Percentiles rank a stretch among this genome's conserved stretches.
Conservation (phyloP, 768 basidiomycete species). For the Hygrophoropsis aurantiaca region DNA sequence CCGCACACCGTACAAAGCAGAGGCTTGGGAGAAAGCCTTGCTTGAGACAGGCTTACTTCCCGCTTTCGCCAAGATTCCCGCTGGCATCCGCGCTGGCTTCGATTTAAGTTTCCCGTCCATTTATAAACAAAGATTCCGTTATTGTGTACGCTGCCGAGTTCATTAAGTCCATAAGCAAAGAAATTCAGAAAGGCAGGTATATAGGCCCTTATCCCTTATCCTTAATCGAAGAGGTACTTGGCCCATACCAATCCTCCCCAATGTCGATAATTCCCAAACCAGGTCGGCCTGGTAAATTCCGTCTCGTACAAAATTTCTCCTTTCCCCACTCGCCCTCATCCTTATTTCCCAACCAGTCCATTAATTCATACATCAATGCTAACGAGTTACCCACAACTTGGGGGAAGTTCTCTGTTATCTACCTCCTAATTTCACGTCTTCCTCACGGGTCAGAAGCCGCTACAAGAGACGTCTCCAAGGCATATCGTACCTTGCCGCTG, state of each 20-base stretch:
- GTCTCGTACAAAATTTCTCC: conserved; percentile 39
- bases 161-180: conserved; percentile 12
- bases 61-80: conserved; percentile 26
- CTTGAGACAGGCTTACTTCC: conserved; percentile 9
- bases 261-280: conserved; percentile 37
- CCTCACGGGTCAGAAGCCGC: conserved; percentile 37
- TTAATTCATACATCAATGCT: conserved; percentile 21
- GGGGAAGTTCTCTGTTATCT: conserved; percentile 14
- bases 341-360: conserved; percentile 7
- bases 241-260: conserved; percentile 40
- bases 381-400: conserved; percentile 40
- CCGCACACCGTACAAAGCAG: conserved; percentile 29
- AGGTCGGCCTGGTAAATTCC: conserved; percentile 29
- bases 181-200: conserved; percentile 28
- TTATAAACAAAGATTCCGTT: conserved; percentile 27
- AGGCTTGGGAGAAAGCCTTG: conserved; percentile 30
- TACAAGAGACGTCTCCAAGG: conserved; percentile 23
- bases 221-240: conserved; percentile 29
- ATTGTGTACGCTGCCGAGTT: conserved; percentile 8
- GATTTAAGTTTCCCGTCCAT: conserved; percentile 32
- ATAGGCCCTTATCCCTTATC: conserved; percentile 28
- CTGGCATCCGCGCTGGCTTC: conserved; percentile 32
- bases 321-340: conserved; percentile 15
- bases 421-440: conserved; percentile 25
- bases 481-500: conserved; percentile 24